These are phyloP conservation scores for Candida koratica DNA, from an alignment of 805 yeast genomes.

Conservation along the genomic window DNA sequence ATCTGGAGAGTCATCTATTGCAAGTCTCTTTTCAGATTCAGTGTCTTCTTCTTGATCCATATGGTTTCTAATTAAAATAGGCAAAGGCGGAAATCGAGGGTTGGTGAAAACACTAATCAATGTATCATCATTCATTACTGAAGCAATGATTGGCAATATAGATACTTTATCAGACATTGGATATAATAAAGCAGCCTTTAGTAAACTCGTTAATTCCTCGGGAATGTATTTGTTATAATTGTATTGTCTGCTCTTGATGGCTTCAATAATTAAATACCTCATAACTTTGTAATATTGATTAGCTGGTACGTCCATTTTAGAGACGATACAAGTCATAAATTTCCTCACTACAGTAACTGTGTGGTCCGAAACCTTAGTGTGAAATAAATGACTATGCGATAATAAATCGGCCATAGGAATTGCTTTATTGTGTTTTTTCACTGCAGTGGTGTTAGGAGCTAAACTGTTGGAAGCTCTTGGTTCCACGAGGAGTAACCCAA, in stretches of 20 bases:
- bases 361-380: constrained; percentile 33
- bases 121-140: constrained; percentile 47
- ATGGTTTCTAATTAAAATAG: constrained; percentile 22
- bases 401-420: constrained; percentile 63
- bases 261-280: constrained; percentile 33
- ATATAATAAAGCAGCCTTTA: constrained; percentile 56
- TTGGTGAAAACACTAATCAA: constrained; percentile 59
- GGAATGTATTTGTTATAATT: constrained; percentile 21
- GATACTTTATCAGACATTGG: constrained; percentile 67
- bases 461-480: constrained; percentile 24
- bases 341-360: constrained; percentile 34
- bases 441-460: constrained; percentile 12
- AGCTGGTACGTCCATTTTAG: constrained; percentile 51
- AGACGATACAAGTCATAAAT: constrained; percentile 49
- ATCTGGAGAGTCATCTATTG: constrained; percentile 22
- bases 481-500: constrained; percentile 43
- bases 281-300: constrained; percentile 59
- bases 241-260: constrained; percentile 26
- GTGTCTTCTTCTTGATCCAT: constrained; percentile 34
- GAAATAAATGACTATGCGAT: constrained; percentile 60
- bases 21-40: not conserved
- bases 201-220: constrained; percentile 29
- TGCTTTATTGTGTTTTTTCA: constrained; percentile 36
- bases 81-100: constrained; percentile 67
- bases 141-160: constrained; percentile 65